A percentile compares a stretch with the other conserved stretches of the same genome.
Evolutionary conservation across 306 rosid genomes (phyloP).

Genomic region (Castanea sativa): DNA sequence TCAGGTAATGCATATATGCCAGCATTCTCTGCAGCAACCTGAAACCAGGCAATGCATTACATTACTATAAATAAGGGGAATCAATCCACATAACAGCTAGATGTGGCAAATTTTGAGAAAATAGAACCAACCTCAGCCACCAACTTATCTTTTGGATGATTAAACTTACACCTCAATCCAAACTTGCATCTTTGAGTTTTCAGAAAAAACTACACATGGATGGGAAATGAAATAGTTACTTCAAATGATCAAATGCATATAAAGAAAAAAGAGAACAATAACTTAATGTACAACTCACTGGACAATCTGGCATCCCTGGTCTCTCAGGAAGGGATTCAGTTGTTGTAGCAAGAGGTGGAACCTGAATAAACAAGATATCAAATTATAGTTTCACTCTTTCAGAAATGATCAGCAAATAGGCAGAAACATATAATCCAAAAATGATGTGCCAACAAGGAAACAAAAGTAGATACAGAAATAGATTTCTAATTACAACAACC

Average conservation of each 20-base stretch:
- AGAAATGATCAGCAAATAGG: constrained; percentile 11
- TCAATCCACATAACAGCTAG: neutral
- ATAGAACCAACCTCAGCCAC: constrained; percentile 28
- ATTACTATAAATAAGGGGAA: constrained; percentile 10
- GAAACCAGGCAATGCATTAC: constrained; percentile 12
- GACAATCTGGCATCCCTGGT: constrained; percentile 89
- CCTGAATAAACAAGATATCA: constrained; percentile 46
- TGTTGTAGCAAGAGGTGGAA: constrained; percentile 51
- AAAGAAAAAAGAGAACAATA: neutral
- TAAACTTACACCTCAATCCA: constrained; percentile 89
- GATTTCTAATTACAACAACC: neutral
- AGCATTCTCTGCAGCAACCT: constrained; percentile 59
- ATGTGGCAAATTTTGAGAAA: constrained; percentile 12
- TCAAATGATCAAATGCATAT: constrained; percentile 22
- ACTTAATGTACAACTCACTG: constrained; percentile 55
- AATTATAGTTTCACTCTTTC: neutral
- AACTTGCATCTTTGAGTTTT: constrained; percentile 96
- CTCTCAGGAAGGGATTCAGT: constrained; percentile 85
- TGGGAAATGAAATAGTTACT: constrained; percentile 21
- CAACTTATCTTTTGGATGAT: constrained; percentile 70
- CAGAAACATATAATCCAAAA: constrained; percentile 2
- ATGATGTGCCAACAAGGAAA: constrained; percentile 8
- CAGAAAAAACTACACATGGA: constrained; percentile 61
- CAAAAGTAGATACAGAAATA: constrained; percentile 4
- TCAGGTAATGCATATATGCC: constrained; percentile 69